phyloP scores from a whole-genome alignment of 164 flowering plant species.

The Nymphaea colorata region DNA sequence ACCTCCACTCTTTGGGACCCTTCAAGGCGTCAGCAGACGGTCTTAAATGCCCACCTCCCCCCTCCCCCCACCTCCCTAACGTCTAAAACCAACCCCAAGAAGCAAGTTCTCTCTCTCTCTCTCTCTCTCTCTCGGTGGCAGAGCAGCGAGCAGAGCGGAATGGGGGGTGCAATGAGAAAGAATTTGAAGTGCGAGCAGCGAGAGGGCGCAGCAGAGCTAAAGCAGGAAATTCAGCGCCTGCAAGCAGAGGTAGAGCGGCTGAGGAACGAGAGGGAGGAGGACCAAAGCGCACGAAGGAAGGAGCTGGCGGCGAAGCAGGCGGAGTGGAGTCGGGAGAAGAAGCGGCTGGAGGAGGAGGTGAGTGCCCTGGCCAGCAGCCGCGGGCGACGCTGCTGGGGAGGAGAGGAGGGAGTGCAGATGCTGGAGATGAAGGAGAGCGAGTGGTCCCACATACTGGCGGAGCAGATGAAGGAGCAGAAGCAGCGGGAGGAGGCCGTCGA shows the following conservation, averaged over 20 bases:
- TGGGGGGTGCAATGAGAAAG: not conserved
- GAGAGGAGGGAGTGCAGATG: constrained; percentile 3
- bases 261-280: not conserved
- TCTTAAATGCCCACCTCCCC: too few relatives aligned
- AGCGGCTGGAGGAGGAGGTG: not conserved
- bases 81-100: too few relatives aligned
- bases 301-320: not conserved
- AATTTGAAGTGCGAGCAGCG: not conserved
- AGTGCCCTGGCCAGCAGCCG: not conserved
- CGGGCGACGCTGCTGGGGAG: not conserved
- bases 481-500: constrained; percentile 54
- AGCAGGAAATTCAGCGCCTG: not conserved
- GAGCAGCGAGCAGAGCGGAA: not conserved
- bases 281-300: not conserved
- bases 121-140: not conserved
- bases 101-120: not conserved
- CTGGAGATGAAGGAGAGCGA: constrained; percentile 4
- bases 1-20: too few relatives aligned
- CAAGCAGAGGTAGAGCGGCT: not conserved
- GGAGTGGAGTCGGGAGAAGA: not conserved
- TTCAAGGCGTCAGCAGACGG: too few relatives aligned
- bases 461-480: constrained; percentile 36
- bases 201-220: not conserved
- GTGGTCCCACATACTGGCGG: constrained; percentile 17
- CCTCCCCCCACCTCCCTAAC: too few relatives aligned